Evolutionary conservation across 306 rosid species (phyloP), one percentile per base, ranked within the genome.

Genomic region (Astragalus glycyphyllos): DNA sequence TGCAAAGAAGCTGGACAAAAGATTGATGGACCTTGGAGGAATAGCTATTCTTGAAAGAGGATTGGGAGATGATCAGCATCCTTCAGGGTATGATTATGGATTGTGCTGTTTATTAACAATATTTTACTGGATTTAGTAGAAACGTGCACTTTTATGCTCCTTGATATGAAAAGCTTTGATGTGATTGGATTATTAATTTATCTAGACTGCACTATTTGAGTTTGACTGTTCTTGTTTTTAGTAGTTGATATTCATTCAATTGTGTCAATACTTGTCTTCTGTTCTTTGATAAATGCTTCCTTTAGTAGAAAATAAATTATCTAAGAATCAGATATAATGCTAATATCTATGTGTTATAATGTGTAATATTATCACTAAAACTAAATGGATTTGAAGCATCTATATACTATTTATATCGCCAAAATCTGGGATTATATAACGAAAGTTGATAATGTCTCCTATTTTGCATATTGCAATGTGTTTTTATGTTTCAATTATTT

Each of bases 61-160:
- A 48, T 82, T 94, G 81, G 97, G 97, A 70, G 98, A 94, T 78
- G 98, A 94, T 82, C 97, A 94, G 76, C 96, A 89, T 60, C 97
- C 88, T 7, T 90, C 97, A 40, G 97, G 98, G 98, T 94, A 89
- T 79, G 79, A 12, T 12, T 79, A 12, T 17, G 6, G 1, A 72
- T 45, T 62, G 58, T 6, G 32, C 14, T 17, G 44, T 49, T 46
- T 58, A 31, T 56, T 51, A 35, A 35, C 55, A 54, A 49, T 55
- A 23, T 50, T 71, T 56, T 74, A 34, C 65, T 65, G 44, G 12
- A 76, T 68, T 61, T 60, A 34, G 58, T 69, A 55, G 35, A 80
- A 59, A 15, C 37, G 58, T 34, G 12, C 41, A 35, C 48, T 40
- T 53, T 17, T 49, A 69, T 60, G 54, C 73, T 65, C 37, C 14